Evolutionary conservation across 2,329 filamentous ascomycete genomes (phyloP).

Genomic region (Epichloe sp.): DNA sequence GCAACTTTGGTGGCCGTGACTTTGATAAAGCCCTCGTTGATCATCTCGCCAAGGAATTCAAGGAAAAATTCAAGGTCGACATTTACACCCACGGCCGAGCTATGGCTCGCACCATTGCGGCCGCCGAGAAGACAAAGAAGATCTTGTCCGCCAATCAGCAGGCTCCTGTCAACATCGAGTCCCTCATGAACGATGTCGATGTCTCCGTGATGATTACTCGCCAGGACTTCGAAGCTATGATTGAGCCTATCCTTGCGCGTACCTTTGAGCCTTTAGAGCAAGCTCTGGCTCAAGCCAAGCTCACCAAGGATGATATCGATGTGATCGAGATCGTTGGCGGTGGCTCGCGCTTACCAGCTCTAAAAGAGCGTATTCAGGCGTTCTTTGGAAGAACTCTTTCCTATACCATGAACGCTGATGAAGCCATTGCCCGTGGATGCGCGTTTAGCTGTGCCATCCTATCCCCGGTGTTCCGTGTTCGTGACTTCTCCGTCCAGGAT

Average conservation of each 20-base stretch:
- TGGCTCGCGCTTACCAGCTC: constrained; percentile 79
- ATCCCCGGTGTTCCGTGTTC: constrained; percentile 94
- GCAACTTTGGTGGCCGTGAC: constrained; percentile 93
- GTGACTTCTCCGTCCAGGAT: constrained; percentile 95
- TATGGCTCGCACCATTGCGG: constrained; percentile 70
- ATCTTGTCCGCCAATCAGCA: constrained; percentile 88
- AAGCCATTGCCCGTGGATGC: constrained; percentile 88
- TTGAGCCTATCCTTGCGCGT: constrained; percentile 69
- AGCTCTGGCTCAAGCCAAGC: constrained; percentile 84
- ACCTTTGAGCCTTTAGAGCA: constrained; percentile 69
- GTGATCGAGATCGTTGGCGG: constrained; percentile 87
- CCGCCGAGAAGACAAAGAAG: constrained; percentile 97
- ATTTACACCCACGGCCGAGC: constrained; percentile 86
- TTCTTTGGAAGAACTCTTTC: constrained; percentile 92
- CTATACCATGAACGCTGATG: constrained; percentile 96
- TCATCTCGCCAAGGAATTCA: constrained; percentile 91
- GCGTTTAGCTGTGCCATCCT: constrained; percentile 97
- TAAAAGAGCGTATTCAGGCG: constrained; percentile 78
- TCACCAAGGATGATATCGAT: constrained; percentile 87
- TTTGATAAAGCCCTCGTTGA: constrained; percentile 93
- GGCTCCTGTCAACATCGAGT: constrained; percentile 92
- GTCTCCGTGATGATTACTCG: constrained; percentile 81
- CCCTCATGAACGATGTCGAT: constrained; percentile 95
- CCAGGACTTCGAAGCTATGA: constrained; percentile 83
- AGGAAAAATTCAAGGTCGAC: constrained; percentile 95